Evolutionary conservation across 495 filamentous ascomycete genomes (phyloP).

Genomic region (Xylaria bambusicola): DNA sequence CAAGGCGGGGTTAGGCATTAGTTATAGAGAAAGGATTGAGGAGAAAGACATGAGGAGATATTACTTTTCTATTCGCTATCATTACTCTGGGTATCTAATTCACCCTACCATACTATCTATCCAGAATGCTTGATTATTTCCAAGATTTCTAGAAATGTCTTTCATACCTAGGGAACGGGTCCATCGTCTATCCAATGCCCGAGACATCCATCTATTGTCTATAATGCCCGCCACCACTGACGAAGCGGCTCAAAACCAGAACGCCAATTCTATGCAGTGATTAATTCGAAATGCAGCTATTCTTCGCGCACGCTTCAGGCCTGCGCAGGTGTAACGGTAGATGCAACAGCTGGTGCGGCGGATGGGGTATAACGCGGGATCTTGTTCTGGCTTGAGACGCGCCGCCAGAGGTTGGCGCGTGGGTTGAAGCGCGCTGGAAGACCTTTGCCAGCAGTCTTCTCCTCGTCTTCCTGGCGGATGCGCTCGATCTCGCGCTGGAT

Average conservation of each 20-base stretch:
- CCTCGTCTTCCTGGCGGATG: constrained; percentile 62
- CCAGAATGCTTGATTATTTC: no score
- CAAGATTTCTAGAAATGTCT: no score
- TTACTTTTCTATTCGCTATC: no score
- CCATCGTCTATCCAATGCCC: background rate
- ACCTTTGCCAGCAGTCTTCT: constrained; percentile 65
- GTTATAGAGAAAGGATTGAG: no score
- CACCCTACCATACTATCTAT: no score
- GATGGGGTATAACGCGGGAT: constrained; percentile 60
- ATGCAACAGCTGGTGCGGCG: constrained; percentile 49
- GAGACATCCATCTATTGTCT: background rate
- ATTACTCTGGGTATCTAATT: no score
- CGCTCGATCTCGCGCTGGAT: constrained; percentile 64
- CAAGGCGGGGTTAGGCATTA: background rate
- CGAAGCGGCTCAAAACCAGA: background rate
- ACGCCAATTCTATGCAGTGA: constrained; percentile 51
- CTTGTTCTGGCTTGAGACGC: constrained; percentile 56
- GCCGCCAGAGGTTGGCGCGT: constrained; percentile 70
- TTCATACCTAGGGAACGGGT: no score
- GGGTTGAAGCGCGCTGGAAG: constrained; percentile 68
- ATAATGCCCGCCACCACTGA: background rate
- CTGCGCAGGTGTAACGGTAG: constrained; percentile 21
- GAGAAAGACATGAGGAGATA: no score
- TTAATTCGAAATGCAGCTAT: constrained; percentile 69
- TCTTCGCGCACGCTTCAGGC: constrained; percentile 51